Base-by-base conservation (phyloP, 768 basidiomycete genomes). In the Mrakia frigida region DNA sequence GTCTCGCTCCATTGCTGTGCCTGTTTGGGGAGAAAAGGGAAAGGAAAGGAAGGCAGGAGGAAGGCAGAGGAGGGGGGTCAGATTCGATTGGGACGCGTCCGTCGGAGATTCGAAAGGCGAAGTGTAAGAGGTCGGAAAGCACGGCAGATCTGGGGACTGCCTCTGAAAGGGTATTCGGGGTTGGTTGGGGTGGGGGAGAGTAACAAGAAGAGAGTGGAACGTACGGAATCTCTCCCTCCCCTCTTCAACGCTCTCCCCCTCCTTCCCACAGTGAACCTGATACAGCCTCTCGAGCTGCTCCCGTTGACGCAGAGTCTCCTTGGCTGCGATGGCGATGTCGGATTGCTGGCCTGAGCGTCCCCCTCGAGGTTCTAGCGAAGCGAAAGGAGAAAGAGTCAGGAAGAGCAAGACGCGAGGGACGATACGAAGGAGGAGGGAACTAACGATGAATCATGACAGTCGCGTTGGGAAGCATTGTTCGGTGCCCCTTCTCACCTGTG, bases 401-500 rank as follows among this genome's bases (percentile, higher is more conserved):
- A 41, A 41, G 11, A 41, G 39, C 6, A 41, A 41, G 11, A 41
- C 39, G 39, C 39, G 39, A 41, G 39, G 5, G 6, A 11, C 39
- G 39, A 41, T 21, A n/a, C 7, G n/a, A 18, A 46, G 28, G 39
- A 52, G 21, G 3, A 53, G 21, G 35, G 13, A 35, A 83, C 89
- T 81, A 82, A 96, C 95, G 96, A 83, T 98, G 96, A 73, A 98
- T 97, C 96, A 98, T 98, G 81, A 98, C 93, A 82, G 91, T 93
- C 25, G 94, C 91, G 82, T 98, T 92, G 18, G 94, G 94, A 75
- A 98, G 87, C 80, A 91, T 92, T 82, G 93, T 93, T 50, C 96
- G 87, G 82, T 95, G 93, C 46, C 95, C 95, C 80, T 87, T 90
- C 85, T 91, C 93, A 52, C 93, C 87, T 87, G 80, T n/a, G 39